Evolutionary conservation across 441 rosid species (phyloP).

Genomic region (Melastoma candidum): DNA sequence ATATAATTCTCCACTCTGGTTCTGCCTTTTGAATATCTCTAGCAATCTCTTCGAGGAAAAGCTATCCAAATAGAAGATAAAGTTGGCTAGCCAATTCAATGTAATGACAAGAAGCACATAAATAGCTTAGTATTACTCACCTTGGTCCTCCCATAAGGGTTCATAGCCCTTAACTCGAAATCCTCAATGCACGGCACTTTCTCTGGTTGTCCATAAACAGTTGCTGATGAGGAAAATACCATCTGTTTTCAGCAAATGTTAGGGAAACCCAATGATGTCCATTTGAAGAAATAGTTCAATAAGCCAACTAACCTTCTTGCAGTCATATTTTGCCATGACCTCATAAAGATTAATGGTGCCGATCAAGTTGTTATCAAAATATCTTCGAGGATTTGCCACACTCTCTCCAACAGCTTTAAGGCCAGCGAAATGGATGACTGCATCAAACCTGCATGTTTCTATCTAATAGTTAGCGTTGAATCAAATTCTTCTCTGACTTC

Average conservation of each 20-base stretch:
- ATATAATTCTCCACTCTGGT: slow-evolving; percentile 55
- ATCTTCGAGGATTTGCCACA: slow-evolving; percentile 47
- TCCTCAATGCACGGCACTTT: slow-evolving; percentile 59
- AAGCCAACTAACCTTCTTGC: slow-evolving; percentile 41
- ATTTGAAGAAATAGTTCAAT: background rate
- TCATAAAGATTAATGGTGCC: slow-evolving; percentile 65
- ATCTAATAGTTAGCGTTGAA: background rate
- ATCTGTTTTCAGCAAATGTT: slow-evolving; percentile 22
- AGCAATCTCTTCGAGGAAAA: slow-evolving; percentile 66
- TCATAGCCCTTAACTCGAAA: slow-evolving; percentile 52
- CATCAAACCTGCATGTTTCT: slow-evolving; percentile 40
- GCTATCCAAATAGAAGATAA: slow-evolving; percentile 20
- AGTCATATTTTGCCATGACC: slow-evolving; percentile 51
- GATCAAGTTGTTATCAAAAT: slow-evolving; percentile 57
- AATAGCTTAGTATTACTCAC: slow-evolving; percentile 17
- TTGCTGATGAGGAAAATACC: slow-evolving; percentile 77
- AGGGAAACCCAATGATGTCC: no score
- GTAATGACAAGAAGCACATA: no score
- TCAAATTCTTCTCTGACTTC: no score
- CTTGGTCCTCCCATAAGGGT: slow-evolving; percentile 72
- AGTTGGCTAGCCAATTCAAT: background rate
- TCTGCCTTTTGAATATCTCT: slow-evolving; percentile 52
- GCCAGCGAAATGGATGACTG: slow-evolving; percentile 70
- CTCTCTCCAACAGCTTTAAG: slow-evolving; percentile 71
- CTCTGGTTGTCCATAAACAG: slow-evolving; percentile 77